A percentile compares a stretch with the other conserved stretches of the same genome.
Conservation (phyloP, 768 basidiomycete species). For the Leccinum rimulosum region DNA sequence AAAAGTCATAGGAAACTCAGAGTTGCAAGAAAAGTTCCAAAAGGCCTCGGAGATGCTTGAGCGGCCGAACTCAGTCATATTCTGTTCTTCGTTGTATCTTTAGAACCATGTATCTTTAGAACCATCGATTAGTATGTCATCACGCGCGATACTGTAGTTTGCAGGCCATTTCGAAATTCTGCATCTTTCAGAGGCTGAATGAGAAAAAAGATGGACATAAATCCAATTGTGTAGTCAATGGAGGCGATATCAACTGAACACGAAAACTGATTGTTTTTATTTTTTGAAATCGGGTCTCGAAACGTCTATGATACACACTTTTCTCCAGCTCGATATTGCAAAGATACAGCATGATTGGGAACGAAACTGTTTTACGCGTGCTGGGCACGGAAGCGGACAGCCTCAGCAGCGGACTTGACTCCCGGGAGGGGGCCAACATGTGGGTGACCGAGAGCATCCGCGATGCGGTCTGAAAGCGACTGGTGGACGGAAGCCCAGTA, state of each 20-base stretch:
- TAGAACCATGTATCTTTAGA: conserved; percentile 57
- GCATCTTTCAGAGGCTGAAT: not conserved
- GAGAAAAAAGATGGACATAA: not conserved
- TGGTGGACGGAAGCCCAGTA: conserved; percentile 82
- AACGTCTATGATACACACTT: conserved; percentile 3
- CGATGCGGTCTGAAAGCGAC: conserved; percentile 70
- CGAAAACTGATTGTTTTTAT: not conserved
- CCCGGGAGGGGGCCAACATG: conserved; percentile 50
- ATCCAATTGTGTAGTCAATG: not conserved
- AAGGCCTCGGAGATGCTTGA: conserved; percentile 91
- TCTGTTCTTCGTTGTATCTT: conserved; percentile 83
- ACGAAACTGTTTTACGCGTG: conserved; percentile 1
- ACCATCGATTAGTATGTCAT: not conserved
- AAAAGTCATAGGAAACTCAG: conserved; percentile 93
- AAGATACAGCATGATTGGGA: not conserved
- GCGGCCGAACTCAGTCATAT: conserved; percentile 90
- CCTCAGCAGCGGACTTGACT: conserved; percentile 56
- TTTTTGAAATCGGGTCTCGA: not conserved
- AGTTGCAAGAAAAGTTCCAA: conserved; percentile 92
- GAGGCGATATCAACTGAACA: not conserved
- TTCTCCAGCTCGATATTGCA: not conserved
- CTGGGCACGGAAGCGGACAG: conserved; percentile 45
- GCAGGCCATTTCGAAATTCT: not conserved
- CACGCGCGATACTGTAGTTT: not conserved
- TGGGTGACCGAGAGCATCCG: conserved; percentile 64